Percentiles rank a stretch among this genome's conserved stretches.
phyloP scores from a whole-genome alignment of 2,329 filamentous ascomycete genomes.

The Aureobasidium sp. region DNA sequence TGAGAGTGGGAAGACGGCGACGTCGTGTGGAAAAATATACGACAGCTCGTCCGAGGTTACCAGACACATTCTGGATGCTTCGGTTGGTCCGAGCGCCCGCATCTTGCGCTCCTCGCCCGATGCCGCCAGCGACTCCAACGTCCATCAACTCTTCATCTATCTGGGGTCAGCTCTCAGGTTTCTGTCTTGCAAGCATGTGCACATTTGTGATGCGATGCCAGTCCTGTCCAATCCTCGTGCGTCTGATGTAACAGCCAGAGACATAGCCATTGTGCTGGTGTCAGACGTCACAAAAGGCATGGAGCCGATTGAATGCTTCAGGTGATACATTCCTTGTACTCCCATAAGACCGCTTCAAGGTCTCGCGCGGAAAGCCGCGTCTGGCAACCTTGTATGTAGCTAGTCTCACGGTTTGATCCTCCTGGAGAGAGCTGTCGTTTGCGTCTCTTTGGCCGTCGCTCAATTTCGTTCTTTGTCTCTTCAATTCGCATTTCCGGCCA shows the following conservation, averaged over 20 bases:
- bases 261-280: conserved; percentile 10
- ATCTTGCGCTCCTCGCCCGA: not conserved
- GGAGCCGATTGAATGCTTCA: not conserved
- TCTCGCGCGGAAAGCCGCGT: not conserved
- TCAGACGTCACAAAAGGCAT: not conserved
- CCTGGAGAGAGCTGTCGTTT: conserved; percentile 8
- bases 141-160: not conserved
- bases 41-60: conserved; percentile 7
- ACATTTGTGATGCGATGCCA: not conserved
- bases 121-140: not conserved
- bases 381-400: not conserved
- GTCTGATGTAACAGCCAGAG: not conserved
- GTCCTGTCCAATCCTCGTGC: not conserved
- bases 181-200: not conserved
- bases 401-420: not conserved
- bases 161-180: not conserved
- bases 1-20: not conserved
- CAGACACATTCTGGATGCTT: not conserved
- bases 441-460: not conserved
- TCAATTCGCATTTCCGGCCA: conserved; percentile 1
- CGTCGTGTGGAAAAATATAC: conserved; percentile 13
- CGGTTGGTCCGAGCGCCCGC: conserved; percentile 3
- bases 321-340: conserved; percentile 8
- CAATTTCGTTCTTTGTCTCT: not conserved
- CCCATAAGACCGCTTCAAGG: not conserved